These are phyloP conservation scores for Dendrobium chrysotoxum DNA, from an alignment of 106 monocot genomes.

Conservation along the genomic window DNA sequence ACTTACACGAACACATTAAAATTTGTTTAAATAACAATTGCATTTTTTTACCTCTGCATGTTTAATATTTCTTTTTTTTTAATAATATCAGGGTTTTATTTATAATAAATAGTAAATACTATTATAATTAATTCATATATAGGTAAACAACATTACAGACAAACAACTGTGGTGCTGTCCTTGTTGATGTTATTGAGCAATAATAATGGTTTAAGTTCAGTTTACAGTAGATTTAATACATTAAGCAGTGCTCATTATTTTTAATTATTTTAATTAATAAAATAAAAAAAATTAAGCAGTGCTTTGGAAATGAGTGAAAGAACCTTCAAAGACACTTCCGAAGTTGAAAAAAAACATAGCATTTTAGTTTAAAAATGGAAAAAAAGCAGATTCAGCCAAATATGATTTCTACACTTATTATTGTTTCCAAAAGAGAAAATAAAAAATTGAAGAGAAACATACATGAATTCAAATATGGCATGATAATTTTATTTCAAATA, in stretches of 20 bases:
- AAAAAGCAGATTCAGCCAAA: not conserved
- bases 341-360: not conserved
- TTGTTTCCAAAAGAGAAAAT: not conserved
- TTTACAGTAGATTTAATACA: too few relatives aligned
- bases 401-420: not conserved
- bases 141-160: not conserved
- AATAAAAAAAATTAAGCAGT: too few relatives aligned
- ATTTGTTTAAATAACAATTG: too few relatives aligned
- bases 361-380: not conserved
- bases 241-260: too few relatives aligned
- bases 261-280: too few relatives aligned
- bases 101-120: not conserved
- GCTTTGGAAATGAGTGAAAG: too few relatives aligned
- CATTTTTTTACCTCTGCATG: not conserved
- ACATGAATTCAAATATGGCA: not conserved
- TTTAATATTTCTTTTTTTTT: not conserved
- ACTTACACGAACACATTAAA: too few relatives aligned
- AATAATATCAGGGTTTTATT: not conserved
- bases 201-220: too few relatives aligned
- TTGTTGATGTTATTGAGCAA: not conserved
- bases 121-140: not conserved
- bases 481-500: not conserved
- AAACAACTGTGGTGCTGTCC: not conserved
- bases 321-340: too few relatives aligned
- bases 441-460: not conserved